phyloP scores from a whole-genome alignment of 768 basidiomycete species.

The Leucocoprinus sp. region DNA sequence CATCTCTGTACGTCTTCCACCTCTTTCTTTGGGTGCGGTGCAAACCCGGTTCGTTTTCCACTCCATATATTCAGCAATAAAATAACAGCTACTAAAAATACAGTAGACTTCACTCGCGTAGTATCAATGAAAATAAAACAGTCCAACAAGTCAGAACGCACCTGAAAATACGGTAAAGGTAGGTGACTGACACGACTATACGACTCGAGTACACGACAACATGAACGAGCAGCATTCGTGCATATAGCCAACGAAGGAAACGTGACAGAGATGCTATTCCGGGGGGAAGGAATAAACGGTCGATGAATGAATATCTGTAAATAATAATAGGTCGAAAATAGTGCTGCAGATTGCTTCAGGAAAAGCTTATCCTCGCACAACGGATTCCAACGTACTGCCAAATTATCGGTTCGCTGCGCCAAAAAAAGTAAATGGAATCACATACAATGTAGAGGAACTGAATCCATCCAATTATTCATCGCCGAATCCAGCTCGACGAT shows the following conservation, averaged over 20 bases:
- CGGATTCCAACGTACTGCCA: conserved; percentile 37
- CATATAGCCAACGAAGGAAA: conserved; percentile 74
- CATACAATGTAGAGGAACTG: conserved; percentile 50
- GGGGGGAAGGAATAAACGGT: conserved; percentile 65
- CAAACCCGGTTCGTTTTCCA: conserved; percentile 37
- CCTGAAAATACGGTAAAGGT: conserved; percentile 30
- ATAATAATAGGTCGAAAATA: conserved; percentile 39
- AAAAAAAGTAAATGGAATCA: conserved; percentile 1
- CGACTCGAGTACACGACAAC: conserved; percentile 59
- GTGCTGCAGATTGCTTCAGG: conserved; percentile 49
- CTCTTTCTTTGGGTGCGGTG: conserved; percentile 40
- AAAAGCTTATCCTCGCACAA: conserved; percentile 28
- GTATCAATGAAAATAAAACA: not conserved
- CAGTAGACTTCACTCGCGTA: conserved; percentile 19
- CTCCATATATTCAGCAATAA: conserved; percentile 64
- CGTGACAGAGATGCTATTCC: conserved; percentile 30
- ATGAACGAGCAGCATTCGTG: conserved; percentile 76
- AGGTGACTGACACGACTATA: conserved; percentile 27
- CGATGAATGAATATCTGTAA: conserved; percentile 71
- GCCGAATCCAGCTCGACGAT: conserved; percentile 70
- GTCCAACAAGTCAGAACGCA: conserved; percentile 12
- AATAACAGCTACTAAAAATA: conserved; percentile 39
- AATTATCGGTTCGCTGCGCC: not conserved
- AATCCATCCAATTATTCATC: conserved; percentile 72
- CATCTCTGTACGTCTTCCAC: conserved; percentile 55